These are phyloP conservation scores for Dactylis glomerata DNA, from an alignment of 176 grass and related monocot species.

Conservation along the genomic window DNA sequence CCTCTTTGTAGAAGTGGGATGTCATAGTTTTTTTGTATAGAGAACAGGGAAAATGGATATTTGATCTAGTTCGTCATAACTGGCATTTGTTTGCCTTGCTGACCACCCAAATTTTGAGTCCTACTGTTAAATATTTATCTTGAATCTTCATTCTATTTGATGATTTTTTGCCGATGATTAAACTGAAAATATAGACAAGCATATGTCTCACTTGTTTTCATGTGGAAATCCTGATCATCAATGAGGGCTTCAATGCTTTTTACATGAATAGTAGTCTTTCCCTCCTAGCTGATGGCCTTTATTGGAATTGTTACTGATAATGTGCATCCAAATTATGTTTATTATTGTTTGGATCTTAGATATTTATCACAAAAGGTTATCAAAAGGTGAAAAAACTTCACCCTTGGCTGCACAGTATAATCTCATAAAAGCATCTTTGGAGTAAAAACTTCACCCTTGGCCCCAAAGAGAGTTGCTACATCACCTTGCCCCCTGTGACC, in stretches of 20 bases:
- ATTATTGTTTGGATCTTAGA: neutral
- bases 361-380: neutral
- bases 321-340: neutral
- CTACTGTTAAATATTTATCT: neutral
- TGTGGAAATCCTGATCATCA: neutral
- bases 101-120: constrained; percentile 97
- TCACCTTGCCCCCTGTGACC: constrained; percentile 56
- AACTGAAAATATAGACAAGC: neutral
- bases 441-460: neutral
- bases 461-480: constrained; percentile 41
- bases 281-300: neutral
- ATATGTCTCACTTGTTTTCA: neutral
- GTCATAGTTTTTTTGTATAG: no score
- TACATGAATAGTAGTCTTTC: neutral
- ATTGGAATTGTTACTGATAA: neutral
- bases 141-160: neutral
- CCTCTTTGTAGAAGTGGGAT: no score
- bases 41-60: constrained; percentile 52
- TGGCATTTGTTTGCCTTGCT: no score
- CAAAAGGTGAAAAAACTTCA: neutral
- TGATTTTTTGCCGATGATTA: neutral
- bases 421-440: neutral
- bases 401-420: neutral
- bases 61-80: constrained; percentile 92
- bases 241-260: neutral